These are phyloP conservation scores for Verbena officinalis DNA, from an alignment of 257 asterid species.

Conservation along the genomic window DNA sequence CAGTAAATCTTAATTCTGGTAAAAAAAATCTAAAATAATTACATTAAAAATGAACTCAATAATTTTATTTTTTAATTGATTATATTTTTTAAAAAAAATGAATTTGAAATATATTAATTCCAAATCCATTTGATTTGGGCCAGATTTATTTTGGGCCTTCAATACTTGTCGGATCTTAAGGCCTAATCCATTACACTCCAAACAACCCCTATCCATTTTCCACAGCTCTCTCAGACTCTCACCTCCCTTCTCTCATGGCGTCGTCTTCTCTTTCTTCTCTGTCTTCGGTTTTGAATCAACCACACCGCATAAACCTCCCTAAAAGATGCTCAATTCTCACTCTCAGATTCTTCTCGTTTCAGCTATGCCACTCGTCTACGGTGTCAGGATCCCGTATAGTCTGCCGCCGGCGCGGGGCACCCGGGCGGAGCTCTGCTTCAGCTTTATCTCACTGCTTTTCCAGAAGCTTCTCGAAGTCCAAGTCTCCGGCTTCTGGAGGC, in stretches of 20 bases:
- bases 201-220: conserved; percentile 40
- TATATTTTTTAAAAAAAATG: too few species aligned
- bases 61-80: too few species aligned
- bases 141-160: too few species aligned
- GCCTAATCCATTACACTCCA: conserved; percentile 18
- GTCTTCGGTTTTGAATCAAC: conserved; percentile 63
- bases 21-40: too few species aligned
- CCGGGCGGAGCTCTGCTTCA: conserved; percentile 35
- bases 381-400: conserved; percentile 25
- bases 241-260: conserved; percentile 48
- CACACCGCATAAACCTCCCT: conserved; percentile 52
- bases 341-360: conserved; percentile 50
- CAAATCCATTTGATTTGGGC: not conserved
- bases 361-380: conserved; percentile 27
- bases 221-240: conserved; percentile 31
- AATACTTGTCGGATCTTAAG: conserved; percentile 30
- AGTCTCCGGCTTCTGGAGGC: conserved; percentile 32
- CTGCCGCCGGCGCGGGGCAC: conserved; percentile 33
- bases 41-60: too few species aligned
- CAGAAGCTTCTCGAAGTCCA: conserved; percentile 48
- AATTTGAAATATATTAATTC: not conserved
- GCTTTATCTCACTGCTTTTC: conserved; percentile 42
- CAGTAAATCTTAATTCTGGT: too few species aligned
- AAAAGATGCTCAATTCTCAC: conserved; percentile 47
- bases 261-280: conserved; percentile 59